Conservation (phyloP, 2,329 filamentous ascomycete genomes). For the Penicillium frequentans region DNA sequence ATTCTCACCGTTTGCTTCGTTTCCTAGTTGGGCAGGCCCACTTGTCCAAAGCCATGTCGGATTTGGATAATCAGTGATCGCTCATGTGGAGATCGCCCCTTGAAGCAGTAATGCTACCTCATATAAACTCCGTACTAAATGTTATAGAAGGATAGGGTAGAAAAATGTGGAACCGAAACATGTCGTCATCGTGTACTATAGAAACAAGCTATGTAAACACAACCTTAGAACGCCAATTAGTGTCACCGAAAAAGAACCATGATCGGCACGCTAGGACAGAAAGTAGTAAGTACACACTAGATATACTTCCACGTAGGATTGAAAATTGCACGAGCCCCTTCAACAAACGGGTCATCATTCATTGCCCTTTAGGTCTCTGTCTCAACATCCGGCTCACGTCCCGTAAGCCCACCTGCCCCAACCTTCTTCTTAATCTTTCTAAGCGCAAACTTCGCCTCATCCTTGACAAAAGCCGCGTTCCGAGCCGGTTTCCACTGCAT, state of each 20-base stretch:
- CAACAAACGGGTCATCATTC: background rate
- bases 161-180: background rate
- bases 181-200: background rate
- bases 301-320: background rate
- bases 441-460: conserved; percentile 78
- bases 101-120: background rate
- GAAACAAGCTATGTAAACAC: background rate
- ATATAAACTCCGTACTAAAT: background rate
- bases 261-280: background rate
- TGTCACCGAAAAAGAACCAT: background rate
- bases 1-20: background rate
- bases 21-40: background rate
- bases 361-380: conserved; percentile 55
- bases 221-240: background rate
- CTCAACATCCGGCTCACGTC: conserved; percentile 84
- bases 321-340: background rate
- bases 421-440: conserved; percentile 75
- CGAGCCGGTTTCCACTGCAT: conserved; percentile 96
- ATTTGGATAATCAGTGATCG: background rate
- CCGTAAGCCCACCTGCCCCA: conserved; percentile 64
- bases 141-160: background rate
- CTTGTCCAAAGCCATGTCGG: background rate
- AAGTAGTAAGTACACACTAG: background rate
- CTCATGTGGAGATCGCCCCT: background rate
- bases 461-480: conserved; percentile 81